Conservation (phyloP, 805 yeast species). For the Candida chauliodis region DNA sequence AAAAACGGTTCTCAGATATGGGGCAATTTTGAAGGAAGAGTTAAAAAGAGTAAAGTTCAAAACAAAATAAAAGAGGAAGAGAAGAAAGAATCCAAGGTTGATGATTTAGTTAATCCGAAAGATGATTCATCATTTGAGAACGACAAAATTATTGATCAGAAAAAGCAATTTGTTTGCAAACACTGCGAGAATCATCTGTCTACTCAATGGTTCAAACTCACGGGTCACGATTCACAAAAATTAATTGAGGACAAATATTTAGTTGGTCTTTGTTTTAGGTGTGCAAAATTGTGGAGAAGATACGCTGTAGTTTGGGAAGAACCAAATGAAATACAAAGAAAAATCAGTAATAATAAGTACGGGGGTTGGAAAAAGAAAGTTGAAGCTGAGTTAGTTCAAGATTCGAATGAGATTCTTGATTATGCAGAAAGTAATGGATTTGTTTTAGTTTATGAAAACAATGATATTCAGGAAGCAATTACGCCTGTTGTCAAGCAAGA, state of each 20-base stretch:
- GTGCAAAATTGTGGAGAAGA: constrained; percentile 89
- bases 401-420: constrained; percentile 50
- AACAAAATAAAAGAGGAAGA: constrained; percentile 16
- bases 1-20: constrained; percentile 69
- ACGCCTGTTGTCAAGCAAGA: not conserved
- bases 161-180: constrained; percentile 57
- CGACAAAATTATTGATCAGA: constrained; percentile 40
- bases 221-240: constrained; percentile 51
- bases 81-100: constrained; percentile 18
- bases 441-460: constrained; percentile 17
- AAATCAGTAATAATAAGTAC: constrained; percentile 35
- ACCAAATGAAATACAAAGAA: constrained; percentile 62
- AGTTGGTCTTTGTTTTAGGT: constrained; percentile 73
- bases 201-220: constrained; percentile 64
- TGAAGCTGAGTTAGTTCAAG: constrained; percentile 66
- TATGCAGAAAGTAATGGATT: constrained; percentile 41
- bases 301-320: constrained; percentile 86
- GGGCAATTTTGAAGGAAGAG: constrained; percentile 76
- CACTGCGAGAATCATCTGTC: constrained; percentile 62
- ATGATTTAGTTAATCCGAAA: constrained; percentile 55
- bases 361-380: constrained; percentile 57
- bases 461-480: not conserved
- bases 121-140: constrained; percentile 73
- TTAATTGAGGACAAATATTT: constrained; percentile 22
- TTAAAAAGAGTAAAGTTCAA: constrained; percentile 51